phyloP scores from a whole-genome alignment of 257 asterid genomes.

The Nicotiana knightiana region DNA sequence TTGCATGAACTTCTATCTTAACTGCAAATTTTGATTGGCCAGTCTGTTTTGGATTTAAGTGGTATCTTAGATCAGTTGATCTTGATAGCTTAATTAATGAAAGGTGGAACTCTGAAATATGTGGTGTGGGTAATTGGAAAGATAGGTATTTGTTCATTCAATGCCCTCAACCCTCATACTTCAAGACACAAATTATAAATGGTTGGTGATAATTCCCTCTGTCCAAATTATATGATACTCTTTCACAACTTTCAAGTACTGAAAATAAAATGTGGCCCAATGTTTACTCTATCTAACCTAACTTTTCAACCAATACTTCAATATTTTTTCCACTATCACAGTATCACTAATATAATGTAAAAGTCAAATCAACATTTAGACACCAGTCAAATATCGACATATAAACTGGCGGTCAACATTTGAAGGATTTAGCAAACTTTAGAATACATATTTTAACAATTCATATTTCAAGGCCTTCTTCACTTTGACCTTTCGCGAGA shows the following conservation, averaged over 20 bases:
- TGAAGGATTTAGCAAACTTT: not conserved
- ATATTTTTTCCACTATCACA: not conserved
- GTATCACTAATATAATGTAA: not conserved
- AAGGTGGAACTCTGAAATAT: not conserved
- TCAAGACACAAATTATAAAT: not conserved
- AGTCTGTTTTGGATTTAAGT: not conserved
- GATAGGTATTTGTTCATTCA: not conserved
- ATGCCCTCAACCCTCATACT: not conserved
- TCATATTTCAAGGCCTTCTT: not conserved
- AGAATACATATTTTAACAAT: not conserved
- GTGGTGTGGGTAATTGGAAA: not conserved
- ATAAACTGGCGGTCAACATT: not conserved
- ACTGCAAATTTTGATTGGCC: not conserved
- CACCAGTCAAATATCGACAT: not conserved
- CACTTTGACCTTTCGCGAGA: not conserved
- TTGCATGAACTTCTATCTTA: not conserved
- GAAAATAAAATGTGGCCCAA: not conserved
- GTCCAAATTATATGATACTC: not conserved
- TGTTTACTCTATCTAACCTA: not conserved
- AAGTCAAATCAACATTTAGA: not conserved
- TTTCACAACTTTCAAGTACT: not conserved
- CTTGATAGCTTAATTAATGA: not conserved
- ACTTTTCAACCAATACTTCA: not conserved
- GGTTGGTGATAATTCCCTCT: not conserved
- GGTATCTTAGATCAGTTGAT: not conserved